Evolutionary conservation across 2,329 filamentous ascomycete species (phyloP), one percentile per base, ranked within the genome.

Genomic region (Alternaria ethzedia): DNA sequence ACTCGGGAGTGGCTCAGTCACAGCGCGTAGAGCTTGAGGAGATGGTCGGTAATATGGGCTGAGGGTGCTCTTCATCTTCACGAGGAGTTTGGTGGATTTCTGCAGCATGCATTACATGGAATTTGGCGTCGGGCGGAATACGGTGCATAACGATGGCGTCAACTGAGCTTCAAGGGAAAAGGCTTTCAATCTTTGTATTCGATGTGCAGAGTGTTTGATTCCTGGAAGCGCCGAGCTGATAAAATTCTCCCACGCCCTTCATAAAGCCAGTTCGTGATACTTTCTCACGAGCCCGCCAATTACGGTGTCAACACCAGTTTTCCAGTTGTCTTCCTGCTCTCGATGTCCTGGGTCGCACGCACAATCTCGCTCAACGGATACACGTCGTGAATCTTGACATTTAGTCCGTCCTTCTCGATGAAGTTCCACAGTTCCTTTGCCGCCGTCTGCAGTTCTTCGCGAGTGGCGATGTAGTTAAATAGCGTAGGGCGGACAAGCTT

Each of bases 261-360:
- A 36, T 36, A 26, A 2, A 23, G 17, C 8, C 15, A 20, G 10
- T 13, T 12, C 26, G 15, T 21, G 28, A 25, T 44, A 11, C 26
- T 47, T 32, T 15, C 15, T 26, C 10, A n/a, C 21, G 23, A 23
- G n/a, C 36, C 36, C 21, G 26, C 17, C 36, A 51, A 50, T 56
- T 54, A 90, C 50, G 88, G 86, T 81, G 89, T 90, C 74, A 97
- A 79, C 59, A 97, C 78, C 66, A 96, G 80, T 83, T 97, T 97
- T 17, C 94, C 94, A 11, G 89, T 92, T 2, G 93, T 96, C 84
- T 90, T 92, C 71, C 94, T 86, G 45, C 91, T 87, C 81, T 96
- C 91, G 47, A 97, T 85, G 78, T 97, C 85, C 52, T 82, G 80
- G 67, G 97, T 93, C 12, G 93, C 93, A 71, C 87, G 83, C 36